These are phyloP conservation scores for Casuarina cunninghamiana DNA, from an alignment of 306 rosid genomes.

Conservation along the genomic window DNA sequence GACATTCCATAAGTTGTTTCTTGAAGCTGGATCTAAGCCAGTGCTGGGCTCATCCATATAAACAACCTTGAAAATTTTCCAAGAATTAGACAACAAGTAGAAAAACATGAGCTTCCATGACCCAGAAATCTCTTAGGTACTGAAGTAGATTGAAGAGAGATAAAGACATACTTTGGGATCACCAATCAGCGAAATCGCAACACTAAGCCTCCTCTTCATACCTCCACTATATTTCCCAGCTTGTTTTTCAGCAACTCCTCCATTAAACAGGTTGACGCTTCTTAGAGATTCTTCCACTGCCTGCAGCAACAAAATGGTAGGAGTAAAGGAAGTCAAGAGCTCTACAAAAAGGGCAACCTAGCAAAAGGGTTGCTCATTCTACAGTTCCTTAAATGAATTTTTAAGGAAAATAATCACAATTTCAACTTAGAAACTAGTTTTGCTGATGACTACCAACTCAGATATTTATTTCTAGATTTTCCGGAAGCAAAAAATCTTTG, in stretches of 20 bases:
- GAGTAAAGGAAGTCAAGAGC: constrained; percentile 20
- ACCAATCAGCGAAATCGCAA: constrained; percentile 85
- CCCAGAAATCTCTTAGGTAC: background rate
- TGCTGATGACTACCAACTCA: background rate
- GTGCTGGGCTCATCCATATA: constrained; percentile 96
- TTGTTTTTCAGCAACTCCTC: constrained; percentile 77
- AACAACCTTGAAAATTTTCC: constrained; percentile 59
- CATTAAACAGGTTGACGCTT: constrained; percentile 73
- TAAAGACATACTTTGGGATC: constrained; percentile 64
- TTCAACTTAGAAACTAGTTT: background rate
- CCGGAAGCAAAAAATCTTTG: background rate
- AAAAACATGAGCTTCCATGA: constrained; percentile 1
- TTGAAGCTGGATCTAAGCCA: constrained; percentile 88
- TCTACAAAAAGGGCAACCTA: background rate
- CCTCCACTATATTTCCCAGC: constrained; percentile 94
- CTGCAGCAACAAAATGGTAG: constrained; percentile 45
- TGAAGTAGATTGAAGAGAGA: constrained; percentile 7
- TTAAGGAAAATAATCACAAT: background rate
- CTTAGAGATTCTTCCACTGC: constrained; percentile 92
- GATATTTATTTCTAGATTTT: background rate
- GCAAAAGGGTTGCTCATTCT: background rate
- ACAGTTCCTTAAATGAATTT: background rate
- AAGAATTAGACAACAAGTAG: constrained; percentile 10
- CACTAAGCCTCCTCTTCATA: constrained; percentile 97
- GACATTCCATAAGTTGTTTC: constrained; percentile 83